Base-by-base conservation (phyloP, 75 land plant species). In the Sequoia sempervirens region DNA sequence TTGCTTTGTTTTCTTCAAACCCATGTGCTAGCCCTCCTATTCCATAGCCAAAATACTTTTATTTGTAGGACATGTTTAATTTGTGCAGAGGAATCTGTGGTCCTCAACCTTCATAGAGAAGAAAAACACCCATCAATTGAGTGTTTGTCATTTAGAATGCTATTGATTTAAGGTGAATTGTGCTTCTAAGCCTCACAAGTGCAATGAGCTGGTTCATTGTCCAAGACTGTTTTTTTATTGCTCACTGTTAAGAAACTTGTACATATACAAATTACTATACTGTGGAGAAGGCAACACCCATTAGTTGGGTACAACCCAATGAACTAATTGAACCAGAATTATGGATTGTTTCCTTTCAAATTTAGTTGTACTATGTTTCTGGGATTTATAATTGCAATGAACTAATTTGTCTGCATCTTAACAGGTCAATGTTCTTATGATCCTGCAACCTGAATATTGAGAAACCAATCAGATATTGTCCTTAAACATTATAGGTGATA, bases 391-490 rank as follows among this genome's bases (percentile, higher is more conserved):
- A 45, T 43, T 26, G 80, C 50, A 78, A 45, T 40, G 50, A 9
- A 45, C 30, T 78, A n/a, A 78, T 26, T n/a, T 23, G 12, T 45
- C 26, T 43, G 30, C 50, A 78, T 45, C 14, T 78, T 78, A 45
- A 78, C 80, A 78, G 80, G 80, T 43, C 30, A 78, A 45, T 45
- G 46, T 11, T 30, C 23, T 41, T 23, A 76, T 41, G 45, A 8
- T 76, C 12, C 40, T 78, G 50, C 80, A 45, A 13, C 52, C 50
- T 45, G 15, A 78, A 45, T 78, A 78, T 78, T 78, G 80, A 41
- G 30, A 78, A 70, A 45, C 46, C 80, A 78, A 26, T n/a, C 32
- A 78, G 52, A 43, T 78, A 78, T 76, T 26, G 23, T 40, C 26
- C 26, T 75, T 38, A 50, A 76, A 76, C 41, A 78, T 43, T 45